Base-by-base conservation (phyloP, 257 asterid species). In the Salvia splendens region DNA sequence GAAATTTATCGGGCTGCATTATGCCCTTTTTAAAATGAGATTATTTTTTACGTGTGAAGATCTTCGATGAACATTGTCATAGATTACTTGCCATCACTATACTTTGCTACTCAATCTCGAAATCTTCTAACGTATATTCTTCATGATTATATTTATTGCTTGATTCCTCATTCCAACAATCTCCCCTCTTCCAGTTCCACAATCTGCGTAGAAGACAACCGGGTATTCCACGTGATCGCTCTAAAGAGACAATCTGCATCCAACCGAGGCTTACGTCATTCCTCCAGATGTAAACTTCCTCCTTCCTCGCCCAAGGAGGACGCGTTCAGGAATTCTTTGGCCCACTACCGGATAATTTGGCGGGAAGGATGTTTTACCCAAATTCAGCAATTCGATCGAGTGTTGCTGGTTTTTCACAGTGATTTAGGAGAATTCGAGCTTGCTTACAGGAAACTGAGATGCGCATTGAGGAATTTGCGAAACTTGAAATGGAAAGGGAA, bases 241-340 rank as follows among this genome's bases (percentile, higher is more conserved):
- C 32, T 92, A 96, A 82, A 93, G 96, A 65, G 98, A 97, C 0
- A 93, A 89, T 75, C 79, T 93, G 12, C 98, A 93, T 65, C 98
- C 98, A 0, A 93, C 96, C 7, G 98, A 93, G 68, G 89, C 95
- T 1, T 93, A 89, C 61, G 62, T 93, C 69, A 86, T 93, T 50
- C 71, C 87, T 17, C 97, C 94, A 0, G 80, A 87, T 6, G 12
- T 89, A 0, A 81, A 85, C 69, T 77, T 73, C 75, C 58, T 8
- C 86, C 4, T 93, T 89, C 65, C 85, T 86, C 20, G 96, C 95
- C 97, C 3, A 89, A 93, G 33, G 95, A 89, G 77, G 97, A 93
- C 79, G 86, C 83, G 41, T 80, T 93, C 71, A 78, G 33, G 85
- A 61, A 35, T 73, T 89, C 65, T 79, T 89, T 4, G 5, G 55